Conservation (phyloP, 192 early-diverging fungal genomes). For the Mortierella claussenii region DNA sequence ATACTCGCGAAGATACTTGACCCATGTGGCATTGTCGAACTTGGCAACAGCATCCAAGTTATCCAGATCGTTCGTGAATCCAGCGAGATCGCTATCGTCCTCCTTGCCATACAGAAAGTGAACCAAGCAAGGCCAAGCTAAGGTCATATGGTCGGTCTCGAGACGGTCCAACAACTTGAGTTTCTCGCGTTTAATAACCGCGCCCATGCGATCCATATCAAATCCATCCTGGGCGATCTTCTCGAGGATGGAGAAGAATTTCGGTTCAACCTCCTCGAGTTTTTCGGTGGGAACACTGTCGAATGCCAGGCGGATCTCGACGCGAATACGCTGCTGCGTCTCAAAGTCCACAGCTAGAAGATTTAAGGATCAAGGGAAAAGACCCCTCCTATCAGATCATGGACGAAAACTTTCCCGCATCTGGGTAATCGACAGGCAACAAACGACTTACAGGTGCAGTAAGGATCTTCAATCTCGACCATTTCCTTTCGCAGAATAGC, state of each 20-base stretch:
- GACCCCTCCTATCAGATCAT: too few species aligned
- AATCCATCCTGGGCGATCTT: slow-evolving; percentile 60
- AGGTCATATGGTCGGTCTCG: slow-evolving; percentile 40
- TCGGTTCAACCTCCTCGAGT: slow-evolving; percentile 57
- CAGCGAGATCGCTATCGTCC: slow-evolving; percentile 60
- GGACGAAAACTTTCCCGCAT: too few species aligned
- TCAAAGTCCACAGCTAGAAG: slow-evolving; percentile 57
- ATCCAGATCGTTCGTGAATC: slow-evolving; percentile 54
- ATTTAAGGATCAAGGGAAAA: too few species aligned
- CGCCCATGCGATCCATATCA: slow-evolving; percentile 67
- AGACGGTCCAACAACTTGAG: slow-evolving; percentile 55
- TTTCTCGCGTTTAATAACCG: slow-evolving; percentile 61
- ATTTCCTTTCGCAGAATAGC: slow-evolving; percentile 67
- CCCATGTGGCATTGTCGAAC: slow-evolving; percentile 59
- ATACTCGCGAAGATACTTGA: slow-evolving; percentile 60
- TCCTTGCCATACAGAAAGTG: slow-evolving; percentile 65
- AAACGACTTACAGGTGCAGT: slow-evolving; percentile 62
- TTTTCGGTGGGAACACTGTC: slow-evolving; percentile 66
- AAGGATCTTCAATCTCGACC: slow-evolving; percentile 69
- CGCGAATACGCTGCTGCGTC: slow-evolving; percentile 57
- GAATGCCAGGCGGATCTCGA: slow-evolving; percentile 54
- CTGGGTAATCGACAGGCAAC: too few species aligned
- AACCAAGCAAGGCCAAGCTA: slow-evolving; percentile 47
- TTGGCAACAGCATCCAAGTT: slow-evolving; percentile 55
- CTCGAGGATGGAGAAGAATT: slow-evolving; percentile 58